These are phyloP conservation scores for Synchytrium microbalum DNA, from an alignment of 371 early-diverging fungal species.

Conservation along the genomic window DNA sequence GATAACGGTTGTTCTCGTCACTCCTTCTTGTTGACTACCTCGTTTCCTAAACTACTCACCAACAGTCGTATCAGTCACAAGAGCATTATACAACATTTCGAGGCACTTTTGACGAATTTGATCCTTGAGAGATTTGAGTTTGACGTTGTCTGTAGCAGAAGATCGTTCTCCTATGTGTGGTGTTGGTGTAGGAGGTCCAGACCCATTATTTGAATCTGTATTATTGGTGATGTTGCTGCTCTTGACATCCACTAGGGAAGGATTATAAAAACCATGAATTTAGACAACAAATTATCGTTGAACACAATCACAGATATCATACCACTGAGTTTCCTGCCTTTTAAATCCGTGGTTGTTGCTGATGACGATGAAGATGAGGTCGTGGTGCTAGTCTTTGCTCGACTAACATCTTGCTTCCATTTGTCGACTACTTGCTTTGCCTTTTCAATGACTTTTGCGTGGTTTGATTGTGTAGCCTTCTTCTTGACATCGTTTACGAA, in stretches of 20 bases:
- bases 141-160: conserved; percentile 54
- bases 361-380: not conserved
- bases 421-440: conserved; percentile 65
- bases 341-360: conserved; percentile 11
- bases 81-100: conserved; percentile 74
- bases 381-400: not conserved
- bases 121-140: conserved; percentile 53
- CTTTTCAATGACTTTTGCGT: conserved; percentile 43
- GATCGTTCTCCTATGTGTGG: conserved; percentile 40
- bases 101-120: conserved; percentile 70
- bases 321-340: conserved; percentile 12
- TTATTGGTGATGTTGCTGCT: conserved; percentile 15
- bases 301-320: too few species aligned
- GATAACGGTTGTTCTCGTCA: not conserved
- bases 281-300: too few species aligned
- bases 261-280: conserved; percentile 4
- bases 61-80: conserved; percentile 61
- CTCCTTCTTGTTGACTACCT: too few species aligned
- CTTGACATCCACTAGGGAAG: conserved; percentile 4
- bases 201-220: conserved; percentile 13
- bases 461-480: conserved; percentile 8
- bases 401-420: conserved; percentile 69
- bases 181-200: conserved; percentile 26
- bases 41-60: too few species aligned
- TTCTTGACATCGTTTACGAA: conserved; percentile 62